Conservation (phyloP, 2,329 filamentous ascomycete genomes). For the Saccharata proteae region DNA sequence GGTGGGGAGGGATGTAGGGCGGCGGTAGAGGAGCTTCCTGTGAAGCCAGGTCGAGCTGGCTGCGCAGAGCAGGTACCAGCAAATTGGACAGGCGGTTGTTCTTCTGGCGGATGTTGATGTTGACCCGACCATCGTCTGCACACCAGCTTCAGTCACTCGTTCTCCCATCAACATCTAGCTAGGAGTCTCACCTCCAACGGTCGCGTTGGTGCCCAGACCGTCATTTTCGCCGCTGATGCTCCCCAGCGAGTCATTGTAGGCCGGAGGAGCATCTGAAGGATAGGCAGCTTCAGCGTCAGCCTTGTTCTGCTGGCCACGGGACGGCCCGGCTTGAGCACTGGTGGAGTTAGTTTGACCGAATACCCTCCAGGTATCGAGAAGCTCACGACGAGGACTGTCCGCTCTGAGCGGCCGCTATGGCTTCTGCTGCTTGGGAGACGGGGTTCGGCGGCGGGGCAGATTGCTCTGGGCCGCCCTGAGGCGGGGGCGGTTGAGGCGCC, state of each 20-base stretch:
- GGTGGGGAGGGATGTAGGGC: constrained; percentile 59
- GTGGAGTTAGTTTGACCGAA: background rate
- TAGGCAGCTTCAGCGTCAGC: constrained; percentile 14
- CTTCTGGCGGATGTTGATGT: constrained; percentile 29
- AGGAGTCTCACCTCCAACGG: constrained; percentile 18
- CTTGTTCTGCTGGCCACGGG: background rate
- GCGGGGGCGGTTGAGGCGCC: too few relatives aligned
- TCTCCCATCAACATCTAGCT: background rate
- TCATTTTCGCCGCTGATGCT: constrained; percentile 25
- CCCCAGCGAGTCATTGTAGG: constrained; percentile 30
- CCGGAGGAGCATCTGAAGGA: constrained; percentile 30
- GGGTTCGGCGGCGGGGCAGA: constrained; percentile 4
- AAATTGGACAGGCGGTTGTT: constrained; percentile 22
- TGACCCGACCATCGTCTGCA: constrained; percentile 26
- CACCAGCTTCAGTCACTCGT: background rate
- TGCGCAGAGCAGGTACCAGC: constrained; percentile 26
- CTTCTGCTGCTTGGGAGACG: constrained; percentile 5
- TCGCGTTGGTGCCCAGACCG: constrained; percentile 36
- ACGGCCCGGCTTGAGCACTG: background rate
- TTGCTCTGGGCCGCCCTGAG: constrained; percentile 3
- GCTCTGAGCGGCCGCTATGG: constrained; percentile 6
- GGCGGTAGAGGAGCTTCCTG: constrained; percentile 48
- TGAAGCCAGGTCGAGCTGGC: constrained; percentile 24
- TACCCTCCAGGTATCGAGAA: background rate
- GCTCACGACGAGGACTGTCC: constrained; percentile 1